Evolutionary conservation across 495 filamentous ascomycete species (phyloP), one percentile per base, ranked within the genome.

Genomic region (Podospora anserina): DNA sequence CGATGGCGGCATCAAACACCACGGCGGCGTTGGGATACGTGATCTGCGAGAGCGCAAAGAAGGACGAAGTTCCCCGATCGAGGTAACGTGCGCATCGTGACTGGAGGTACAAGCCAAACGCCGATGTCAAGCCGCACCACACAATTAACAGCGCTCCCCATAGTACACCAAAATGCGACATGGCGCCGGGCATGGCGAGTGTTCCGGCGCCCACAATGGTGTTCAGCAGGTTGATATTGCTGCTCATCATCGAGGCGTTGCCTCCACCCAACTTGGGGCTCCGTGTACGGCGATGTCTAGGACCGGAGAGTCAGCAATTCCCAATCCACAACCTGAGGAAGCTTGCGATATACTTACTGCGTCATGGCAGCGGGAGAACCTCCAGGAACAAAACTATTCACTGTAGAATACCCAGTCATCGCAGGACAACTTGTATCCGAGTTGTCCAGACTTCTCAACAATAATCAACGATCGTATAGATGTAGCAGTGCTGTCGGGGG

Each of bases 21-120:
- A 99, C 92, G 3, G 95, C 92, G 0, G 95, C 94, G 78, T 97
- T 97, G 2, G 95, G 95, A 74, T 98, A 98, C 20, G 95, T 98
- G 55, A 98, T 83, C 76, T 99, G 95, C 20, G 93, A 97, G 6
- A 99, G 82, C 4, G 93, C 92, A 74, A 97, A 97, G 82, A 98
- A 99, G 32, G 91, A 87, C 1, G 84, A 83, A 1, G 82, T 81
- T 18, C 95, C 96, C 60, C 92, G 84, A 65, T 97, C 96, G 58
- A 98, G 82, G 75, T 98, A 99, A 74, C 90, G 88, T 5, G 96
- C 89, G 82, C 96, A 98, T 78, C 91, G 87, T 15, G 93, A 88
- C 76, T 99, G 95, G 18, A 99, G 90, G 72, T 99, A 99, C 19
- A 99, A 84, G 13, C 96, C 95, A 70, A 99, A 96, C 27, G 91